Percentiles rank a stretch among this genome's conserved stretches.
Conservation (phyloP, 2,329 filamentous ascomycete genomes). For the Calonectria henricotiae region DNA sequence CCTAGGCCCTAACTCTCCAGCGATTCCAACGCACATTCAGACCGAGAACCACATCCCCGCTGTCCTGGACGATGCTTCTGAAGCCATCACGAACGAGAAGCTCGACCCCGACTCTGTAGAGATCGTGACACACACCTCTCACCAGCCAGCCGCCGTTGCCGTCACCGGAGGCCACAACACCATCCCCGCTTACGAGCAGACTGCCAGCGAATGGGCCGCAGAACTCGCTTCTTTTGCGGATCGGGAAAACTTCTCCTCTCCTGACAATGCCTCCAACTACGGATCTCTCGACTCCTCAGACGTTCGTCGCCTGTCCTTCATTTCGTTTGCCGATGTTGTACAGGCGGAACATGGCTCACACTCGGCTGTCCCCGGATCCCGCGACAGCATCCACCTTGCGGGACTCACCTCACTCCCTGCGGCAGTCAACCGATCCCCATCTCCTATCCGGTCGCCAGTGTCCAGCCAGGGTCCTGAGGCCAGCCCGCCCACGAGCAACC, state of each 20-base stretch:
- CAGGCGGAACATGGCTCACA: constrained; percentile 83
- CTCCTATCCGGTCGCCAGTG: constrained; percentile 84
- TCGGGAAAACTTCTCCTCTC: constrained; percentile 58
- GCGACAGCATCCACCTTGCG: constrained; percentile 80
- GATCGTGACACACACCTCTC: constrained; percentile 89
- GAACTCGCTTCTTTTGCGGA: constrained; percentile 72
- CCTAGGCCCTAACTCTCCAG: constrained; percentile 81
- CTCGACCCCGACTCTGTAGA: constrained; percentile 92
- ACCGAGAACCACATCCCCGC: constrained; percentile 96
- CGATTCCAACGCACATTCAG: constrained; percentile 94
- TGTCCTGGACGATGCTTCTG: constrained; percentile 90
- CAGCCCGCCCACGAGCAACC: constrained; percentile 84
- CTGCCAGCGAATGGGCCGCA: constrained; percentile 70
- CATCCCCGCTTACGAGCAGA: constrained; percentile 60
- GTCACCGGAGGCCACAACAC: constrained; percentile 69
- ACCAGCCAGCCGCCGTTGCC: constrained; percentile 83
- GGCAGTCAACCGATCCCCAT: constrained; percentile 79
- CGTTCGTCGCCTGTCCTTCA: constrained; percentile 90
- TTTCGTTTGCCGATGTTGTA: constrained; percentile 96
- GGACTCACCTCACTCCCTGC: constrained; percentile 76
- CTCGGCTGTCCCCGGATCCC: constrained; percentile 67
- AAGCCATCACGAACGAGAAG: constrained; percentile 90
- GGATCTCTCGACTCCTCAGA: constrained; percentile 83
- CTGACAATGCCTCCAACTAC: constrained; percentile 82
- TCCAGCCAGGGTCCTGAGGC: constrained; percentile 79